These are phyloP conservation scores for Malassezia caprae DNA, from an alignment of 1,284 basidiomycete species.

Conservation along the genomic window DNA sequence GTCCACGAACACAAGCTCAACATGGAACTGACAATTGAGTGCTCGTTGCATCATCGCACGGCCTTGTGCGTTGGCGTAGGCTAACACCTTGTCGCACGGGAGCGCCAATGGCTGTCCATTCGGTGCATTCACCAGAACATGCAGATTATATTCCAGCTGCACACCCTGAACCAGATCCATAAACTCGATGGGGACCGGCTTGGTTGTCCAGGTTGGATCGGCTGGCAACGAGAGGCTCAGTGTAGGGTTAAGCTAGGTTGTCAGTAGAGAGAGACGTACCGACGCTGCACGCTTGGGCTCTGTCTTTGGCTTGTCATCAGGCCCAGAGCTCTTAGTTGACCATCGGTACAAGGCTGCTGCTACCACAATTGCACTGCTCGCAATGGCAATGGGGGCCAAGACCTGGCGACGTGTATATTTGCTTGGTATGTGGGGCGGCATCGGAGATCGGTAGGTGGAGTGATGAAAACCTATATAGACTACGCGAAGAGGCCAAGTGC, in stretches of 20 bases:
- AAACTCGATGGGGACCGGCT: not conserved
- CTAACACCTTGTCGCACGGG: constrained; percentile 1
- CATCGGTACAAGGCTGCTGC: not conserved
- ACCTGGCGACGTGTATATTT: not conserved
- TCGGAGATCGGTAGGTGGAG: not conserved
- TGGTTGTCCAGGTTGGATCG: not conserved
- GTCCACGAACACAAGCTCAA: constrained; percentile 7
- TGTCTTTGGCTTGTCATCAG: not conserved
- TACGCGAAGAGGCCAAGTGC: not conserved
- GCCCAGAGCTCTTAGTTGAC: not conserved
- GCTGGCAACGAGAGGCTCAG: constrained; percentile 11
- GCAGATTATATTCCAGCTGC: not conserved
- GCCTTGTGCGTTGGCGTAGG: constrained; percentile 8
- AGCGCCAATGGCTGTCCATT: not conserved
- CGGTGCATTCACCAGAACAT: constrained; percentile 6
- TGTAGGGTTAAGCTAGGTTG: constrained; percentile 2
- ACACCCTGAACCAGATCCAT: not conserved
- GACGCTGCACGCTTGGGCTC: not conserved
- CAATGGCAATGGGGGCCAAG: not conserved
- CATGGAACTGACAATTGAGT: constrained; percentile 10
- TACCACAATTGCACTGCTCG: not conserved
- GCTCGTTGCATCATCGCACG: constrained; percentile 14
- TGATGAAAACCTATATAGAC: not conserved
- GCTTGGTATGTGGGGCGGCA: not conserved
- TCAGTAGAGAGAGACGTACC: not conserved